Percentiles rank a stretch among this genome's conserved stretches.
phyloP scores from a whole-genome alignment of 148 eudicot genomes.

The Fagopyrum homotropicum region DNA sequence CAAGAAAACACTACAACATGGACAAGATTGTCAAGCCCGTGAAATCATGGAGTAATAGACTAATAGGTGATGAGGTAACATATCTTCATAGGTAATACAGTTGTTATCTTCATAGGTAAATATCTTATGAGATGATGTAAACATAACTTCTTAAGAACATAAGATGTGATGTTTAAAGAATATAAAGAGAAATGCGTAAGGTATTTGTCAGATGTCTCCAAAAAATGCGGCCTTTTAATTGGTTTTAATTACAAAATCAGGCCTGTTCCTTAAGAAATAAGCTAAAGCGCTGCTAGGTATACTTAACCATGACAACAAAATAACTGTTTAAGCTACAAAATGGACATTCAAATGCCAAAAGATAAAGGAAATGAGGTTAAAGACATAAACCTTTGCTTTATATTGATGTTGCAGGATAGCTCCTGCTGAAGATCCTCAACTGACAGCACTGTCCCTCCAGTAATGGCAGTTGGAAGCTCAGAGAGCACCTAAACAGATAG shows the following conservation, averaged over 20 bases:
- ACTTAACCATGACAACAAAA: not conserved
- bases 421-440: slow-evolving; percentile 91
- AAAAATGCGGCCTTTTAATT: not conserved
- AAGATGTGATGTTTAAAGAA: not conserved
- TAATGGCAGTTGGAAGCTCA: slow-evolving; percentile 73
- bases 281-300: not conserved
- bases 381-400: slow-evolving; percentile 74
- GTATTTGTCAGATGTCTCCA: not conserved
- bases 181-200: not conserved
- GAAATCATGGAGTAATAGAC: too few species aligned
- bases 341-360: not conserved
- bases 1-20: too few species aligned
- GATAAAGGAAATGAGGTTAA: not conserved
- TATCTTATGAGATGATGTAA: not conserved
- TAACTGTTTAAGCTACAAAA: not conserved
- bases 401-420: slow-evolving; percentile 63
- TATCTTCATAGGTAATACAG: too few species aligned
- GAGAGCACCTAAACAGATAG: slow-evolving; percentile 54
- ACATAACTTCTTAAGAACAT: not conserved
- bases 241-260: too few species aligned
- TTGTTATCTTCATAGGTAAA: not conserved
- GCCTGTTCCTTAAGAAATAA: not conserved
- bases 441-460: slow-evolving; percentile 62
- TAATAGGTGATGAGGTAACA: too few species aligned
- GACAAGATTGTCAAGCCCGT: too few species aligned